Evolutionary conservation across 2,329 filamentous ascomycete genomes (phyloP), one percentile per base, ranked within the genome.

Genomic region (Microsporum audouinii): DNA sequence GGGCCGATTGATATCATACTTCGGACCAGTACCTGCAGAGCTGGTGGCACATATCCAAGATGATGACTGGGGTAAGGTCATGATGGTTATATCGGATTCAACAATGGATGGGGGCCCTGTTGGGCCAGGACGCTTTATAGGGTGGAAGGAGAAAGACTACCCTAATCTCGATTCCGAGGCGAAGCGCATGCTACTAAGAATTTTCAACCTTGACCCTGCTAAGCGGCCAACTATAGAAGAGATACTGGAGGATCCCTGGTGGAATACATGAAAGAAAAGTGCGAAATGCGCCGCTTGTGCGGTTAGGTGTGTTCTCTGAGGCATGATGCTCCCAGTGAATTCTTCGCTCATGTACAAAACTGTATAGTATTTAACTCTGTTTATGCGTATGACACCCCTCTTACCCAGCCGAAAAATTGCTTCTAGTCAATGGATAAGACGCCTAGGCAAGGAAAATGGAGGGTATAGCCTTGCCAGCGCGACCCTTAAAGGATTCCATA

Each of bases 11-110:
- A 65, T 71, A 12, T 43, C 39, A 43, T 60, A 64, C 65, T 39
- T 65, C 64, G 53, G 68, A n/a, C 39, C 69, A 60, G 63, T 67
- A 47, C 68, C 69, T 59, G 56, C 66, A 60, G 66, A 57, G 29
- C 65, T 72, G 43, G 58, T 71, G 62, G 61, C 65, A 58, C 66
- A 71, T 66, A 58, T 71, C 57, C 65, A 68, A 43, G 65, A 70
- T 65, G 66, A 69, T 43, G 62, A 66, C 64, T 65, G 61, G 61
- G 63, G 59, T 59, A 62, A 62, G 59, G 62, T 68, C 60, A 66
- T 70, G 43, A 66, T 59, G 59, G 63, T 49, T 27, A 63, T 70
- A 57, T 66, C 58, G 65, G 64, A 68, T 63, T 63, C 65, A 53
- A 63, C 63, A n/a, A 5, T n/a, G 39, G 39, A 43, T 43, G 39